Evolutionary conservation across 306 rosid genomes (phyloP).

Genomic region (Quercus engelmannii): DNA sequence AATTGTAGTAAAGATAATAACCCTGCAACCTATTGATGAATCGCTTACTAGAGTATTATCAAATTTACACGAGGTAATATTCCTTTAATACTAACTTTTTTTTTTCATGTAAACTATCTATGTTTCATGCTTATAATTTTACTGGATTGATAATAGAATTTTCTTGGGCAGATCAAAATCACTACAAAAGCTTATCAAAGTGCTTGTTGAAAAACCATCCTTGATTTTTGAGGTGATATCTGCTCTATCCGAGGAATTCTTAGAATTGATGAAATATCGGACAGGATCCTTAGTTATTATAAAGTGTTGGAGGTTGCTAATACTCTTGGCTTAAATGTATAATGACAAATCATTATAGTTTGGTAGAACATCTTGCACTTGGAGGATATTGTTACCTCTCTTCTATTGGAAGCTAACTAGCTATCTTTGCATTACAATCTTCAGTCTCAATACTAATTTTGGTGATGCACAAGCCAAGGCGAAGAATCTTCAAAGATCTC

Average conservation of each 20-base stretch:
- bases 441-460: too few species aligned
- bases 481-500: too few species aligned
- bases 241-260: background rate
- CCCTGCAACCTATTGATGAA: background rate
- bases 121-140: background rate
- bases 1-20: conserved; percentile 6
- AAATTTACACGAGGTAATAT: background rate
- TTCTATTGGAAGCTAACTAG: too few species aligned
- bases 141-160: background rate
- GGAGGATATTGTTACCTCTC: too few species aligned
- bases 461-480: too few species aligned
- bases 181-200: conserved; percentile 12
- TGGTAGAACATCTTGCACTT: too few species aligned
- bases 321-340: too few species aligned
- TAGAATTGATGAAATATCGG: conserved; percentile 1
- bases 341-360: too few species aligned
- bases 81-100: background rate
- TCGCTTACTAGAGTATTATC: background rate
- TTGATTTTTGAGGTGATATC: background rate
- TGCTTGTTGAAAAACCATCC: conserved; percentile 1
- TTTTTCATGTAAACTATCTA: too few species aligned
- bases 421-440: too few species aligned
- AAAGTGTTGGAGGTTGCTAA: conserved; percentile 7
- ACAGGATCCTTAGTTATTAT: conserved; percentile 3
- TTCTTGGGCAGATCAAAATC: conserved; percentile 12